phyloP scores from a whole-genome alignment of 176 grass and related monocot genomes.

The Triticum turgidum region DNA sequence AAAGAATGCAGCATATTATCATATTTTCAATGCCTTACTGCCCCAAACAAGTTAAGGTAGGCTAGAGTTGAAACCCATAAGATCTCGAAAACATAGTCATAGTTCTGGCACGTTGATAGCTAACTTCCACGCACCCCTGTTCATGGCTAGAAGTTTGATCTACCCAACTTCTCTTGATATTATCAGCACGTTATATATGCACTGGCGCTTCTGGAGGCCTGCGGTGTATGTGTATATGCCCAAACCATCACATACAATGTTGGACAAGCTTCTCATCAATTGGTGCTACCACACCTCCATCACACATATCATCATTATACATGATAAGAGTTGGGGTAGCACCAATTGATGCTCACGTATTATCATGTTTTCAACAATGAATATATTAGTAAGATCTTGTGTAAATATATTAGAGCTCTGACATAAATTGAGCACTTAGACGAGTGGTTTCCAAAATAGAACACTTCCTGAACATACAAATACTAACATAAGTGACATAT shows the following conservation, averaged over 20 bases:
- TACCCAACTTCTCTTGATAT: neutral
- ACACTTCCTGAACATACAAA: neutral
- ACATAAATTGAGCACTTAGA: neutral
- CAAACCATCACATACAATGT: neutral
- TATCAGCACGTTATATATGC: neutral
- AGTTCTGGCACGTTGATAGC: neutral
- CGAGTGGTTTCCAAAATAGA: neutral
- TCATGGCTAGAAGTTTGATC: neutral
- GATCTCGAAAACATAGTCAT: neutral
- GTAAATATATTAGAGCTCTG: neutral
- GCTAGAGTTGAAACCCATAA: neutral
- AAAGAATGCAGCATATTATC: neutral
- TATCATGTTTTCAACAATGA: neutral
- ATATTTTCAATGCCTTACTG: neutral
- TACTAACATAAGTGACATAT: neutral
- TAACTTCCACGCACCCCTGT: neutral
- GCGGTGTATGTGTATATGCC: neutral
- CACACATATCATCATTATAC: neutral
- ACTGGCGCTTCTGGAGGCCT: neutral
- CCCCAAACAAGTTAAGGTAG: neutral
- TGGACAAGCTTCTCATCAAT: neutral
- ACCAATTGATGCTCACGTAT: neutral
- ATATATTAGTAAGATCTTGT: neutral
- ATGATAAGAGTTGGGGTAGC: neutral
- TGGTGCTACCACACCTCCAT: neutral